Evolutionary conservation across 441 rosid species (phyloP).

Genomic region (Biscutella auriculata): DNA sequence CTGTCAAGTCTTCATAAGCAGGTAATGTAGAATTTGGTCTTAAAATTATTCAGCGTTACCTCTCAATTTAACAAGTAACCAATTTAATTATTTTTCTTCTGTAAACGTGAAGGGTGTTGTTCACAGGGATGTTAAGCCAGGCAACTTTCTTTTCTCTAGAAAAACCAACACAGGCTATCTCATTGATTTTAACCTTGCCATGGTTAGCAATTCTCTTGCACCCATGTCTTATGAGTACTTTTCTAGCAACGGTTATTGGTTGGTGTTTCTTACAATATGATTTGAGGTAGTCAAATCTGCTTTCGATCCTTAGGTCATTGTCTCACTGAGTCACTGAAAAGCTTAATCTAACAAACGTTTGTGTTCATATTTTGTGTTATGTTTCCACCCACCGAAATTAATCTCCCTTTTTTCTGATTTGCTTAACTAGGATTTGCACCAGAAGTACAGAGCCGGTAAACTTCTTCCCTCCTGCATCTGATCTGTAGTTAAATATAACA

Average conservation of each 20-base stretch:
- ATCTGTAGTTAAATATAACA: not conserved
- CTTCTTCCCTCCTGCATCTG: slow-evolving; percentile 2
- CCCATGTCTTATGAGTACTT: not conserved
- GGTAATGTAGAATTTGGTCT: slow-evolving; percentile 28
- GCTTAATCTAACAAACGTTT: too few species aligned
- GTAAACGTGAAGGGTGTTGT: slow-evolving; percentile 52
- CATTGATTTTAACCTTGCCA: slow-evolving; percentile 90
- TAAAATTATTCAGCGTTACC: not conserved
- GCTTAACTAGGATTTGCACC: slow-evolving; percentile 60
- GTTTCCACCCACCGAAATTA: not conserved
- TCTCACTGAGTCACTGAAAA: too few species aligned
- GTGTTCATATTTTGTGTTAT: not conserved
- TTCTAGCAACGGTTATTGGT: not conserved
- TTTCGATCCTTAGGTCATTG: too few species aligned
- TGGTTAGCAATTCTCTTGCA: slow-evolving; percentile 43
- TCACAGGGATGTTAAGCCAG: slow-evolving; percentile 98
- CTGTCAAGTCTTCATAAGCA: slow-evolving; percentile 80
- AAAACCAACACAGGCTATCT: slow-evolving; percentile 69
- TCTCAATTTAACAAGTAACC: too few species aligned
- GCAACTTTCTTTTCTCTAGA: slow-evolving; percentile 84
- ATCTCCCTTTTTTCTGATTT: slow-evolving; percentile 1
- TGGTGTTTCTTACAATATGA: not conserved
- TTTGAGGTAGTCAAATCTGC: too few species aligned
- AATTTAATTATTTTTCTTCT: slow-evolving; percentile 1
- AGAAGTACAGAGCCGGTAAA: slow-evolving; percentile 59